Evolutionary conservation across 78 protist genomes (phyloP), one percentile per base, ranked within the genome.

Genomic region (Dictyostelium citrinum): DNA sequence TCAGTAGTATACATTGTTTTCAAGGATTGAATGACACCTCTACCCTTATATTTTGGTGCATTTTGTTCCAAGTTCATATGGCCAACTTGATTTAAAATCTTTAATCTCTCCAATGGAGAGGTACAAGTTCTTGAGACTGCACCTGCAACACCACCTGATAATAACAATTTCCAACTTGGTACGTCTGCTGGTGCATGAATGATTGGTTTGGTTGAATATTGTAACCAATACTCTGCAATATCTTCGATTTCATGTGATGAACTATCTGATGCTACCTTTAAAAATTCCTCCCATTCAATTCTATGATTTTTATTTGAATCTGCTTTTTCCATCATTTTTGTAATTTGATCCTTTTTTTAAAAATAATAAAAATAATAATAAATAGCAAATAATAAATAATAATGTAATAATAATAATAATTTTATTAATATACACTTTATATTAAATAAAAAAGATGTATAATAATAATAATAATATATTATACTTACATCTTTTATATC

Each of bases 71-170:
- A 70, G 1, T 83, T 68, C 85, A 90, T 71, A n/a, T 79, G 61
- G 51, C 27, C 33, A 9, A 95, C 95, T 83, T 98, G 99, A 61
- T 75, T 84, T 10, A 98, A 91, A 39, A 98, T 96, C 93, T 98
- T 98, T 70, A 95, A 76, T 10, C 99, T 91, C 79, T 97, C 98
- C 8, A 98, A 80, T 37, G 99, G 99, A 10, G 98, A 95, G 22
- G 96, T 91, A 35, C 81, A 81, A 5, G 99, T 97, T 17, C 99
- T 86, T 16, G 98, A 96, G 11, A 98, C 97, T 10, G 97, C 97
- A 24, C 99, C 99, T 5, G 99, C 99, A 12, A 91, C 83, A 29
- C 98, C 98, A 16, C 98, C 99, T 9, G 98, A 97, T 4, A 92
- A 20, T 24, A 98, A 79, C 17, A 84, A 39, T 46, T 91, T 91